Conservation (phyloP, 805 yeast species). For the Wickerhamiella sergipiensis region DNA sequence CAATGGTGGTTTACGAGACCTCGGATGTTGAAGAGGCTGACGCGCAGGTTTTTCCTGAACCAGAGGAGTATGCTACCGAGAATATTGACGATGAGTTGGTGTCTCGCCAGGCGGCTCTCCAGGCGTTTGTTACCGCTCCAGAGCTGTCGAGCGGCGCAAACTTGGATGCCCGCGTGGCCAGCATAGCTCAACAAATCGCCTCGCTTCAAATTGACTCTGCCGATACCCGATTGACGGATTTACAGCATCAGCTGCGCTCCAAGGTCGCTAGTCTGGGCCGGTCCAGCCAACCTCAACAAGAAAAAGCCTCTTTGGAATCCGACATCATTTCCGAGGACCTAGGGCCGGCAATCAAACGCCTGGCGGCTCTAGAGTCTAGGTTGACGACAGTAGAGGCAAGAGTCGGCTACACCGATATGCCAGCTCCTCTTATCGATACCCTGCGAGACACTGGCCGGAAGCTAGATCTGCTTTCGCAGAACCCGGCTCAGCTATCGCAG, state of each 20-base stretch:
- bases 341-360: neutral
- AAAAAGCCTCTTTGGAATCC: neutral
- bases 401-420: neutral
- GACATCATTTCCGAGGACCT: neutral
- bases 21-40: constrained; percentile 1
- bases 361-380: neutral
- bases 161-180: neutral
- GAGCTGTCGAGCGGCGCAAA: neutral
- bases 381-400: neutral
- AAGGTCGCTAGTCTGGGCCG: neutral
- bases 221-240: neutral
- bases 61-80: neutral
- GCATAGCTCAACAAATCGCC: neutral
- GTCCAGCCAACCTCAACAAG: neutral
- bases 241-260: neutral
- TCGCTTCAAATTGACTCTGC: neutral
- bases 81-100: neutral
- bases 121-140: constrained; percentile 2
- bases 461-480: neutral
- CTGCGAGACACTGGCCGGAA: neutral
- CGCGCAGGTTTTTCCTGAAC: neutral
- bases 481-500: neutral
- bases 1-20: constrained; percentile 2
- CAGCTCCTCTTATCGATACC: neutral
- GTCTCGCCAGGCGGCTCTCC: neutral